These are phyloP conservation scores for Chondrus crispus DNA, from an alignment of 23 red algal species.

Conservation along the genomic window DNA sequence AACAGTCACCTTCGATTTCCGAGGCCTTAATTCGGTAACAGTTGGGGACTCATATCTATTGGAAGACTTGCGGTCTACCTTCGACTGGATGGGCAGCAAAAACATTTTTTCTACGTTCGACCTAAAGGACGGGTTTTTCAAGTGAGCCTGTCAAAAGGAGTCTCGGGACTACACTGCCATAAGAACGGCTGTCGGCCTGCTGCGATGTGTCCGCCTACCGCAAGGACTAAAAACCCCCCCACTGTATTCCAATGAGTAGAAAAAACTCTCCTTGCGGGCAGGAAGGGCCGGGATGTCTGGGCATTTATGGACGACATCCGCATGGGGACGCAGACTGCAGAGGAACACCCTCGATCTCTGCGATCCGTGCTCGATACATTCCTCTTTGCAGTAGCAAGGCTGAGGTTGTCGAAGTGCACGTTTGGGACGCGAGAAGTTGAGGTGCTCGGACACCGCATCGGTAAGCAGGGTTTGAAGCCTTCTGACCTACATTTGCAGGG, in stretches of 20 bases:
- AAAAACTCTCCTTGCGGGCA: background rate
- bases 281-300: background rate
- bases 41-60: background rate
- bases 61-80: background rate
- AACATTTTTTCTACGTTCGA: background rate
- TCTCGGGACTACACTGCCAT: background rate
- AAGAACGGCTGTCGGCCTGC: background rate
- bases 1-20: background rate
- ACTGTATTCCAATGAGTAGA: background rate
- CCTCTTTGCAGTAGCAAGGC: background rate
- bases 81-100: background rate
- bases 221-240: background rate
- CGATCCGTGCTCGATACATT: background rate
- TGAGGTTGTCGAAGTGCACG: background rate
- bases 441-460: background rate
- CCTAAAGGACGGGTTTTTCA: background rate
- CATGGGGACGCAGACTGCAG: background rate
- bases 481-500: background rate
- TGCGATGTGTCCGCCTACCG: background rate
- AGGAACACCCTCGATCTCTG: background rate
- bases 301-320: background rate
- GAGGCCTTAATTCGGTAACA: background rate
- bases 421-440: background rate
- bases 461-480: background rate
- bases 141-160: background rate